Conservation (phyloP, 2,329 filamentous ascomycete species). For the Fusarium buharicum region DNA sequence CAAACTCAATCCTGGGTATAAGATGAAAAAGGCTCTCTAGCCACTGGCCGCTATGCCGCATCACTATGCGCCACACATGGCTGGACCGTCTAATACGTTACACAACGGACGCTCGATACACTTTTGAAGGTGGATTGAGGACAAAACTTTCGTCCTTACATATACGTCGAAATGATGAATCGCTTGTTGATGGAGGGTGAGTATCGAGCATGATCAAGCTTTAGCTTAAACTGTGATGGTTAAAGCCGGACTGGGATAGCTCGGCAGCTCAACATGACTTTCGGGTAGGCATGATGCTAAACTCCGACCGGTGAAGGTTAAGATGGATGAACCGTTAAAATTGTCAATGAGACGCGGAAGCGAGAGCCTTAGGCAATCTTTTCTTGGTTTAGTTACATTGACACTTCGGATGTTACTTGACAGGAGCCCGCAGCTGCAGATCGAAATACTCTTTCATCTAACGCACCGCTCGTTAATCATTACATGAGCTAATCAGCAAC, state of each 20-base stretch:
- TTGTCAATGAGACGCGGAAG: background rate
- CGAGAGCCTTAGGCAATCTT: background rate
- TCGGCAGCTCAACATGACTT: constrained; percentile 19
- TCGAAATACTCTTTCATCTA: constrained; percentile 15
- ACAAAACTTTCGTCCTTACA: constrained; percentile 10
- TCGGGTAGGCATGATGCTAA: constrained; percentile 4
- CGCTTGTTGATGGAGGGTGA: constrained; percentile 27
- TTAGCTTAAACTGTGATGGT: constrained; percentile 16
- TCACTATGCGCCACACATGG: constrained; percentile 20
- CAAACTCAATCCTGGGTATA: constrained; percentile 29
- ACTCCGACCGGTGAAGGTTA: no score
- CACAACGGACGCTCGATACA: constrained; percentile 15
- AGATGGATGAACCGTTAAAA: no score
- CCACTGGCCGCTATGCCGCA: constrained; percentile 21
- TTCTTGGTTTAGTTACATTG: constrained; percentile 3
- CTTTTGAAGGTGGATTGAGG: constrained; percentile 6
- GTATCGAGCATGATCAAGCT: constrained; percentile 11
- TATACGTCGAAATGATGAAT: constrained; percentile 26
- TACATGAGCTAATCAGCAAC: constrained; percentile 14
- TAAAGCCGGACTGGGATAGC: constrained; percentile 13
- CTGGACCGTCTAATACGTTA: constrained; percentile 26
- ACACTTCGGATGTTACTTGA: background rate
- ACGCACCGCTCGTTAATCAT: constrained; percentile 25
- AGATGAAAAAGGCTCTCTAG: background rate
- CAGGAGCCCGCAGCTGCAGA: constrained; percentile 7